Evolutionary conservation across 331 rosid species (phyloP).

Genomic region (Telfairia occidentalis): DNA sequence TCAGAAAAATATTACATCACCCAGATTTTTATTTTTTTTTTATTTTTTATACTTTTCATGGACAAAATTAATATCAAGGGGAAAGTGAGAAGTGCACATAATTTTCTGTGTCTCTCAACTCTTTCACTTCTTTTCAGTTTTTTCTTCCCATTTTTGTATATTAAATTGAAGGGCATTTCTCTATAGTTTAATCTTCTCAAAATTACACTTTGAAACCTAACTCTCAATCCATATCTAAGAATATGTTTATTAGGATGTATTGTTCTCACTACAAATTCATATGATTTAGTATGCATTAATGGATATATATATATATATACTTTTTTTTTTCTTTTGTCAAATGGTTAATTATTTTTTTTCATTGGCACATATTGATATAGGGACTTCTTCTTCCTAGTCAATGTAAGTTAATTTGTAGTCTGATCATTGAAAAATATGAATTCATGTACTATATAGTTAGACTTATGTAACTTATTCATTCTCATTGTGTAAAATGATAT

Average conservation of each 20-base stretch:
- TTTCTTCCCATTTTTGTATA: background rate
- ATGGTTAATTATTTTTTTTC: no score
- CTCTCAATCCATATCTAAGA: background rate
- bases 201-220: background rate
- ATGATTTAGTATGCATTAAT: no score
- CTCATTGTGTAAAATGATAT: no score
- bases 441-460: no score
- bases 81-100: constrained; percentile 1
- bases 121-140: background rate
- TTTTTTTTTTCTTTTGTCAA: no score
- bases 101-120: constrained; percentile 1
- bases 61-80: background rate
- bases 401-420: no score
- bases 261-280: background rate
- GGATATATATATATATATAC: no score
- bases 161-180: background rate
- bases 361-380: no score
- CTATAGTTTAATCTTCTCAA: background rate
- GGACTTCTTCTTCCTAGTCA: no score
- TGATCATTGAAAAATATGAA: no score
- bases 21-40: background rate
- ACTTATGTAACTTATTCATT: no score
- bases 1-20: constrained; percentile 4
- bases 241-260: background rate
- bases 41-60: no score